Conservation (phyloP, 306 rosid species). For the Quercus wislizeni region DNA sequence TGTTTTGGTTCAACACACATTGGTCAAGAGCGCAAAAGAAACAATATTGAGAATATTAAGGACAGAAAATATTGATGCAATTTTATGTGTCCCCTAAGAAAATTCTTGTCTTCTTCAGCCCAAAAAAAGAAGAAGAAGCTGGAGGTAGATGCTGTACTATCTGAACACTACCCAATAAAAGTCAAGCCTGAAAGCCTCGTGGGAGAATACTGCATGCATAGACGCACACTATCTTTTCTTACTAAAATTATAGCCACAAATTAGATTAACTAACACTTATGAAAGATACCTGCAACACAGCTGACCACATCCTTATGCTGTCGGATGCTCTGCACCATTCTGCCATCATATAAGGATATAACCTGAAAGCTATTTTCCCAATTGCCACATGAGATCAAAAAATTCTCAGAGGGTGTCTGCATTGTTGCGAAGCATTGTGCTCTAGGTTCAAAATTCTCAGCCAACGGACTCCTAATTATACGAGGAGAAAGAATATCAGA, state of each 20-base stretch:
- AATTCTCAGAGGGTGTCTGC: conserved; percentile 79
- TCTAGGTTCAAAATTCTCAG: conserved; percentile 90
- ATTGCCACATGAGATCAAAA: conserved; percentile 89
- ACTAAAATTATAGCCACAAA: not conserved
- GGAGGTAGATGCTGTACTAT: not conserved
- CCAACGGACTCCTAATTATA: conserved; percentile 82
- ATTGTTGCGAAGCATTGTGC: conserved; percentile 80
- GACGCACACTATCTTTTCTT: not conserved
- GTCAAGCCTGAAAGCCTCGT: not conserved
- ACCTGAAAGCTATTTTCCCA: conserved; percentile 99
- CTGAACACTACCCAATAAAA: not conserved
- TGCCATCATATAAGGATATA: conserved; percentile 82
- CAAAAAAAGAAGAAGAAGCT: not conserved
- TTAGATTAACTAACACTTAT: conserved; percentile 4
- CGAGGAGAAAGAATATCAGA: conserved; percentile 77
- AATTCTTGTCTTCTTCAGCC: not conserved
- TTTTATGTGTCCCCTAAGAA: not conserved
- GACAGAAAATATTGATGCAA: not conserved
- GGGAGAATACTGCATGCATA: not conserved
- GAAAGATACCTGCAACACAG: conserved; percentile 86
- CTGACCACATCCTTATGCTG: conserved; percentile 98
- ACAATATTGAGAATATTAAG: not conserved
- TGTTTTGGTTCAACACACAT: not conserved
- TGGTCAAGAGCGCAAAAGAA: not conserved
- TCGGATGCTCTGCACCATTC: conserved; percentile 93